phyloP scores from a whole-genome alignment of 352 stramenopile genomes.

The Pythium apleroticum region DNA sequence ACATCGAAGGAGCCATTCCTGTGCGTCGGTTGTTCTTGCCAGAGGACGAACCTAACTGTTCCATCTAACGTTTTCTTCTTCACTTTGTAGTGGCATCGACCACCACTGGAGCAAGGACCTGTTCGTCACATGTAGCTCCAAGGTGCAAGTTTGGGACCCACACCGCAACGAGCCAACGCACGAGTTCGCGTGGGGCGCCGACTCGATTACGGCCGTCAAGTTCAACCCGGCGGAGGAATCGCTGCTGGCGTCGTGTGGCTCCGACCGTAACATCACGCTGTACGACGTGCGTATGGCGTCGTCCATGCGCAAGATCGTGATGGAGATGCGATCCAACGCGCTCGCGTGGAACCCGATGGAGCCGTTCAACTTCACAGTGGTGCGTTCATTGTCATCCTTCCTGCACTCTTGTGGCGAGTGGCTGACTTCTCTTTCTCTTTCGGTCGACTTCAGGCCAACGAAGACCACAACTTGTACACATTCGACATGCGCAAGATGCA shows the following conservation, averaged over 20 bases:
- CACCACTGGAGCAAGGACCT: conserved; percentile 95
- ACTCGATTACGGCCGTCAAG: conserved; percentile 93
- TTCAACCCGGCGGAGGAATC: conserved; percentile 97
- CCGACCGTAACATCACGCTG: conserved; percentile 92
- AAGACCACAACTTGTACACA: conserved; percentile 99
- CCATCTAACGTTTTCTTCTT: conserved; percentile 2
- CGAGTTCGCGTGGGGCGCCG: conserved; percentile 92
- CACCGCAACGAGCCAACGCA: conserved; percentile 92
- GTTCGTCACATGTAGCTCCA: conserved; percentile 91
- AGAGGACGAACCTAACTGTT: background rate
- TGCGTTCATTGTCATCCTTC: conserved; percentile 27
- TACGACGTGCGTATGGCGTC: conserved; percentile 92
- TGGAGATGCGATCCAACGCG: conserved; percentile 96
- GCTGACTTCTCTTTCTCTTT: conserved; percentile 11
- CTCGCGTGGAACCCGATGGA: conserved; percentile 99
- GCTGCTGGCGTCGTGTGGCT: conserved; percentile 94
- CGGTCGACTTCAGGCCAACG: conserved; percentile 83
- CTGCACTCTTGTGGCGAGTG: too few species aligned
- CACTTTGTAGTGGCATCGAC: conserved; percentile 91
- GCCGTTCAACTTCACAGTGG: conserved; percentile 98
- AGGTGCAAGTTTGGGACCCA: conserved; percentile 97
- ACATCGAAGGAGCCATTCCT: conserved; percentile 85
- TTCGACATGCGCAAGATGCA: conserved; percentile 99
- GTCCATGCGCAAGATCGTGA: conserved; percentile 96
- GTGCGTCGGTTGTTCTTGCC: conserved; percentile 34